Conservation (phyloP, 73 alveolate genomes). For the Tetrahymena borealis region DNA sequence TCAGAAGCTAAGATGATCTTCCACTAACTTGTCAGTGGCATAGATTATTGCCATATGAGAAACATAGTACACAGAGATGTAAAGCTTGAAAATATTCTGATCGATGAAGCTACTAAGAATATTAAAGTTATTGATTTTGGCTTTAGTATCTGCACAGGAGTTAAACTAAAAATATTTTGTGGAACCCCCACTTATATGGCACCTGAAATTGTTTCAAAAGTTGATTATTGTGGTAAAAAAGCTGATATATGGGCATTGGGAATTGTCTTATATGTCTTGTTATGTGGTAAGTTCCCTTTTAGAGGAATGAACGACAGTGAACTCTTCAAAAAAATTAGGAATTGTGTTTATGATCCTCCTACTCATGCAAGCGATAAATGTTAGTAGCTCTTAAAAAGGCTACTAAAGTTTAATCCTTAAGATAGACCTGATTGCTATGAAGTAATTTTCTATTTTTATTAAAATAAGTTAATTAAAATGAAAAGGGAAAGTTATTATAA, state of each 20-base stretch:
- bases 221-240: slow-evolving; percentile 65
- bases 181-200: slow-evolving; percentile 97
- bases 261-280: slow-evolving; percentile 52
- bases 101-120: not conserved
- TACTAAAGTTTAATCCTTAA: not conserved
- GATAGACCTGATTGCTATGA: not conserved
- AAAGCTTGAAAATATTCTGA: slow-evolving; percentile 64
- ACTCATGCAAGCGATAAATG: slow-evolving; percentile 18
- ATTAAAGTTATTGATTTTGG: slow-evolving; percentile 78
- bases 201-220: slow-evolving; percentile 89
- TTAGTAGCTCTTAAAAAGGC: not conserved
- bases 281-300: slow-evolving; percentile 73
- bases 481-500: not conserved
- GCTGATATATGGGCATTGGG: slow-evolving; percentile 76
- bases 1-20: slow-evolving; percentile 51
- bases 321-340: slow-evolving; percentile 45
- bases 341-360: slow-evolving; percentile 46
- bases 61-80: slow-evolving; percentile 82
- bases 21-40: slow-evolving; percentile 61
- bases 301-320: slow-evolving; percentile 69
- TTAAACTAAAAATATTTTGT: slow-evolving; percentile 76
- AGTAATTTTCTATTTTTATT: not conserved
- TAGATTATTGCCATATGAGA: slow-evolving; percentile 62
- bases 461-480: no score
- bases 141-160: slow-evolving; percentile 51